Conservation (phyloP, 148 eudicot genomes). For the Limonium bicolor region DNA sequence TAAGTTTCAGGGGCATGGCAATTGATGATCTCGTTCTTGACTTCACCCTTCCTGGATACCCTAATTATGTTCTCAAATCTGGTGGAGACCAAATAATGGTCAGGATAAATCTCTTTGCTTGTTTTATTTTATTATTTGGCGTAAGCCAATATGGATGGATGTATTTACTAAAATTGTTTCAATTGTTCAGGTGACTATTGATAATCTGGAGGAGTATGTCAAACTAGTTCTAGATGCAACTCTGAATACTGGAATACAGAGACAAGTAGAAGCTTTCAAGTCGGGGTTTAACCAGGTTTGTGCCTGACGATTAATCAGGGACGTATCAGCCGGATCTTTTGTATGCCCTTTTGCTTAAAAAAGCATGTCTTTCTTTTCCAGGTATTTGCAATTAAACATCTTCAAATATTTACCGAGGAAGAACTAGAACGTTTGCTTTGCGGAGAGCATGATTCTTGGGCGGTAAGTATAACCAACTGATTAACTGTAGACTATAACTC, state of each 20-base stretch:
- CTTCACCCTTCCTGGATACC: conserved; percentile 90
- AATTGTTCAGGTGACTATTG: conserved; percentile 45
- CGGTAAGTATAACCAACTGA: conserved; percentile 29
- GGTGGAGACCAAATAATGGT: conserved; percentile 43
- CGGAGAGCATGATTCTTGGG: conserved; percentile 77
- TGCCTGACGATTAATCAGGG: neutral
- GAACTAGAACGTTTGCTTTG: conserved; percentile 76
- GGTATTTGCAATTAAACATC: conserved; percentile 68
- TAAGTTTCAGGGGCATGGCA: conserved; percentile 34
- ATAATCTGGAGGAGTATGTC: conserved; percentile 70
- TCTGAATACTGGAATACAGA: conserved; percentile 49
- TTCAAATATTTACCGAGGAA: conserved; percentile 66
- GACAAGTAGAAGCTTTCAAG: conserved; percentile 91
- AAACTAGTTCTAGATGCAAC: conserved; percentile 73
- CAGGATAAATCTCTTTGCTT: too few species aligned
- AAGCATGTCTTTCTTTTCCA: too few species aligned
- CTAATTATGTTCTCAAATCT: conserved; percentile 43
- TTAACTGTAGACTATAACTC: neutral
- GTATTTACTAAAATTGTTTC: conserved; percentile 3
- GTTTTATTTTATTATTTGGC: too few species aligned
- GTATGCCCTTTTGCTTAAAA: too few species aligned
- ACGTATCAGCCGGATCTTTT: neutral
- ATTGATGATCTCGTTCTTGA: conserved; percentile 86
- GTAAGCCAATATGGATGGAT: too few species aligned
- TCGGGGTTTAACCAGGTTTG: conserved; percentile 80